These are phyloP conservation scores for Plectranthus barbatus DNA, from an alignment of 257 asterid genomes.

Conservation along the genomic window DNA sequence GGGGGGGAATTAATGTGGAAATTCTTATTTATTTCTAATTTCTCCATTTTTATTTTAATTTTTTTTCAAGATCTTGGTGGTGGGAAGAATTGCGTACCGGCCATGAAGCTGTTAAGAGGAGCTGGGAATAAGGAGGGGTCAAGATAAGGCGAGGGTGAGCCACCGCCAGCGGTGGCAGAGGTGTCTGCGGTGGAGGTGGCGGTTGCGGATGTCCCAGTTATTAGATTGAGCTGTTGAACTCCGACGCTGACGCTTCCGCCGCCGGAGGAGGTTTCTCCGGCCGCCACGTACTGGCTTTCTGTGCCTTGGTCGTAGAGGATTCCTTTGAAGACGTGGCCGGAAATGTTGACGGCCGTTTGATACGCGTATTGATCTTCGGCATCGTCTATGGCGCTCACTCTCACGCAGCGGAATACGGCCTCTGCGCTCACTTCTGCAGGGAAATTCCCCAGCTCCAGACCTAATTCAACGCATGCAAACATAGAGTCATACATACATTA, in stretches of 20 bases:
- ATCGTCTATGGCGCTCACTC: constrained; percentile 69
- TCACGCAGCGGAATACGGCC: constrained; percentile 85
- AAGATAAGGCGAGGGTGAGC: constrained; percentile 32
- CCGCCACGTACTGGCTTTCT: constrained; percentile 61
- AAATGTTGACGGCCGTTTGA: constrained; percentile 82
- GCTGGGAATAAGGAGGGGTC: constrained; percentile 64
- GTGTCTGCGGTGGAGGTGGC: constrained; percentile 26
- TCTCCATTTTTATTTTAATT: not conserved
- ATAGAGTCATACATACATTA: not conserved
- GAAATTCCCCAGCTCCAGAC: constrained; percentile 71
- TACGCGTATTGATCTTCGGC: constrained; percentile 75
- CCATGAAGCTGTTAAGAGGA: constrained; percentile 65
- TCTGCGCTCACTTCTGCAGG: constrained; percentile 70
- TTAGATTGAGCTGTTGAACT: constrained; percentile 49
- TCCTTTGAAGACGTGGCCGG: constrained; percentile 90
- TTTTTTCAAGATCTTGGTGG: constrained; percentile 64
- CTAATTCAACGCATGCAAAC: constrained; percentile 22
- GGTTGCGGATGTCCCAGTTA: constrained; percentile 36
- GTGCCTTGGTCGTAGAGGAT: constrained; percentile 15
- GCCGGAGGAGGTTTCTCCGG: constrained; percentile 67
- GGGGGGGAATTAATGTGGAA: too few relatives aligned
- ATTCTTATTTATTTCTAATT: not conserved
- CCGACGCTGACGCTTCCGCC: constrained; percentile 72
- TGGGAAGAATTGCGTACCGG: constrained; percentile 99
- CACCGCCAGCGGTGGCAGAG: too few relatives aligned